Evolutionary conservation across 768 basidiomycete genomes (phyloP).

Genomic region (Omphalotus guepiniiformis): DNA sequence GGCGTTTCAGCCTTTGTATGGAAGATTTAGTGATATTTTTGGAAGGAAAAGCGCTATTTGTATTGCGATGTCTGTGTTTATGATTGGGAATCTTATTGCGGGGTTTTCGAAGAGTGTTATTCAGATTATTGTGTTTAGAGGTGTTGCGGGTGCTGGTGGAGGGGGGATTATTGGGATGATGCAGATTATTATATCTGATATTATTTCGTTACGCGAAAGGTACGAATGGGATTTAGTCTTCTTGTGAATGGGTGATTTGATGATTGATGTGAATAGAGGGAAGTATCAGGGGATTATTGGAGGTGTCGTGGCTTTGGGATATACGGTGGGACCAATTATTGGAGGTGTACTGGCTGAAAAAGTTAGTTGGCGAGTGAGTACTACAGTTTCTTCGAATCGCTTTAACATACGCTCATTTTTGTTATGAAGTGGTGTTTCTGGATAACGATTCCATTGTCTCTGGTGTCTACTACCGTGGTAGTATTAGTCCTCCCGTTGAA

Average conservation of each 20-base stretch:
- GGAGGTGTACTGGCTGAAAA: conserved; percentile 63
- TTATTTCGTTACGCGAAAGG: conserved; percentile 70
- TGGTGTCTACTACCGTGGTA: conserved; percentile 52
- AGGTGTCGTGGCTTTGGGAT: conserved; percentile 52
- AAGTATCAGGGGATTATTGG: conserved; percentile 78
- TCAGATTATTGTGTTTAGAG: conserved; percentile 65
- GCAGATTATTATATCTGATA: conserved; percentile 70
- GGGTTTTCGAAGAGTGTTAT: conserved; percentile 63
- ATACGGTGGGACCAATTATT: conserved; percentile 61
- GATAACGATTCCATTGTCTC: conserved; percentile 61
- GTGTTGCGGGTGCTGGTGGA: conserved; percentile 65
- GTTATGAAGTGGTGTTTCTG: conserved; percentile 65
- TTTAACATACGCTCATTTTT: not conserved
- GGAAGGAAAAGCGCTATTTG: conserved; percentile 60
- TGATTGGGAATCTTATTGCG: conserved; percentile 59
- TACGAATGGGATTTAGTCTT: too few species aligned
- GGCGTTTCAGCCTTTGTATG: conserved; percentile 57
- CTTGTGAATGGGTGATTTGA: too few species aligned
- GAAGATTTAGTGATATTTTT: conserved; percentile 63
- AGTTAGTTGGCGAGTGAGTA: conserved; percentile 54
- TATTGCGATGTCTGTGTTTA: conserved; percentile 51
- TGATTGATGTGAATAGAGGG: conserved; percentile 35
- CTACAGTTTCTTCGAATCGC: not conserved
- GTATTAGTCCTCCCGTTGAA: conserved; percentile 62
- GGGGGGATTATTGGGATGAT: conserved; percentile 66